Evolutionary conservation across 768 basidiomycete genomes (phyloP).

Genomic region (Cyclocybe aegerita): DNA sequence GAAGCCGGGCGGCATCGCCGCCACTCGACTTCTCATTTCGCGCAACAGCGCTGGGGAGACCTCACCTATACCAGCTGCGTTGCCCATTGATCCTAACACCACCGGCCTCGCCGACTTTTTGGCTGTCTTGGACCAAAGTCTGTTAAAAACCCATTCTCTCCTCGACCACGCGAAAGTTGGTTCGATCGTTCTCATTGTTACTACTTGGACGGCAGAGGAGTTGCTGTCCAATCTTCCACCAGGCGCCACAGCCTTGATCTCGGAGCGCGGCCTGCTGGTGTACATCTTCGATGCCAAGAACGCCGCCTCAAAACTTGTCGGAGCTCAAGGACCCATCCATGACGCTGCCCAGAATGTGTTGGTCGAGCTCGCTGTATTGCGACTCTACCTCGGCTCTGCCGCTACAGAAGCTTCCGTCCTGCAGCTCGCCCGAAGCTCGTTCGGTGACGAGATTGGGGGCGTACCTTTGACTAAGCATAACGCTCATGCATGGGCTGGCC

Average conservation of each 20-base stretch:
- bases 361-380: conserved; percentile 78
- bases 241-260: conserved; percentile 44
- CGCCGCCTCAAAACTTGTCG: conserved; percentile 44
- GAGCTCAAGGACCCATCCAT: conserved; percentile 29
- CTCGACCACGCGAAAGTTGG: conserved; percentile 63
- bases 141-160: conserved; percentile 79
- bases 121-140: conserved; percentile 69
- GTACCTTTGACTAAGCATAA: conserved; percentile 53
- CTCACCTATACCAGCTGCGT: conserved; percentile 51
- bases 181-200: conserved; percentile 71
- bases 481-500: conserved; percentile 61
- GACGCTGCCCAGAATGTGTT: conserved; percentile 55
- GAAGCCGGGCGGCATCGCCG: conserved; percentile 66
- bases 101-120: conserved; percentile 64
- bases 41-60: conserved; percentile 36
- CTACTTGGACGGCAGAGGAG: conserved; percentile 77
- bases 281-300: conserved; percentile 60
- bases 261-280: conserved; percentile 52
- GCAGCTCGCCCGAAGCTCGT: conserved; percentile 46
- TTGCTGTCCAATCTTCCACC: conserved; percentile 65
- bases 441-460: conserved; percentile 46
- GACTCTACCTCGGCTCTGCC: conserved; percentile 74
- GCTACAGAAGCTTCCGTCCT: conserved; percentile 54
- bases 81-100: conserved; percentile 54
- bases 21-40: conserved; percentile 67